Evolutionary conservation across 2,329 filamentous ascomycete species (phyloP).

Genomic region (Xylariales sp.): DNA sequence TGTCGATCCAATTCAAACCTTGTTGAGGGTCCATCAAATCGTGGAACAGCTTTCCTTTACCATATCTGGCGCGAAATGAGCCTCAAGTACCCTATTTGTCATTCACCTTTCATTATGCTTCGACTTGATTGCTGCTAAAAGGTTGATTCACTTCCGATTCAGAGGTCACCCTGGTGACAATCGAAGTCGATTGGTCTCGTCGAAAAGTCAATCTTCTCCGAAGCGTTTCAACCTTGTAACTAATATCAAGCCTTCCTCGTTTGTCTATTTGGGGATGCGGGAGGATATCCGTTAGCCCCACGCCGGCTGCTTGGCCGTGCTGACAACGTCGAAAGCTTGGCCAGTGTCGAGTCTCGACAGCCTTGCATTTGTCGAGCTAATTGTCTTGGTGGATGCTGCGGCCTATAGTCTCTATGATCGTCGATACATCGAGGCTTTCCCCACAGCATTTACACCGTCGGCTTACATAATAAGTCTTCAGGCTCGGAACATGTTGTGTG

Average conservation of each 20-base stretch:
- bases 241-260: not conserved
- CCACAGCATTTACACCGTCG: not conserved
- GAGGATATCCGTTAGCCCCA: not conserved
- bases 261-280: not conserved
- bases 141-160: no score
- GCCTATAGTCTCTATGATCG: not conserved
- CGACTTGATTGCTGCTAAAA: no score
- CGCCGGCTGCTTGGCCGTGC: no score
- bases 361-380: not conserved
- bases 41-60: no score
- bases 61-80: no score
- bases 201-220: not conserved
- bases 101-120: no score
- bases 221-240: not conserved
- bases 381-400: not conserved
- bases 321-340: not conserved
- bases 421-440: not conserved
- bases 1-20: no score
- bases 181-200: no score
- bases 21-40: no score
- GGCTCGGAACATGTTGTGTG: slow-evolving; percentile 28
- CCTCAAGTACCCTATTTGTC: no score
- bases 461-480: slow-evolving; percentile 2
- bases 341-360: not conserved
- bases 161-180: no score